Evolutionary conservation across 495 filamentous ascomycete species (phyloP), one percentile per base, ranked within the genome.

Genomic region (Evernia prunastri): DNA sequence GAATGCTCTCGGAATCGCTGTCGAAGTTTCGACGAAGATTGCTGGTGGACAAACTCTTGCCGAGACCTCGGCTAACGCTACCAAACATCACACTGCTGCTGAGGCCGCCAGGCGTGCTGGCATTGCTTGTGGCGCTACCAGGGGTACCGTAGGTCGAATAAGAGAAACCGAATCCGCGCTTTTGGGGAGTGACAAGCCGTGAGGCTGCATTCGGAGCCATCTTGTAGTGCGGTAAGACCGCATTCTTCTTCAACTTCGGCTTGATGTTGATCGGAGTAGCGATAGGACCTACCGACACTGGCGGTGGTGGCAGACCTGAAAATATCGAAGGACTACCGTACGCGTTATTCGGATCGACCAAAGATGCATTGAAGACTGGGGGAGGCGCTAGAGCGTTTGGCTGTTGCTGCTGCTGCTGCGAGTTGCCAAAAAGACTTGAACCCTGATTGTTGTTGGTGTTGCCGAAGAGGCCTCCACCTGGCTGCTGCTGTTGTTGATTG

Each of bases 91-190:
- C 75, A 67, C 86, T 88, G 71, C 81, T 82, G 56, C 84, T 82
- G 39, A 87, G 77, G 4, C 82, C 82, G 37, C 83, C 84, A 25
- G 88, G 86, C 40, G 90, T 90, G 74, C 84, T 87, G n/a, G 80
- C 71, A 12, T 78, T 78, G 71, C 87, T 88, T 23, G 80, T 82
- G 18, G 82, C 81, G 73, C 87, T 92, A 42, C 82, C 82, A 5
- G 92, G 91, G 12, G 88, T 91, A 33, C 88, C 89, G 69, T 94
- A 96, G 33, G 85, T 90, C 61, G 90, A 95, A 73, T 95, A 96
- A 10, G 87, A 89, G 74, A 96, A 95, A 11, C 92, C 92, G 72
- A 87, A 96, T 56, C 82, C 81, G 59, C 81, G 79, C 71, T 88
- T 90, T 61, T 89, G 88, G 5, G 94, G 94, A 4, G 92, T 96